Evolutionary conservation across 495 filamentous ascomycete genomes (phyloP).

Genomic region (Neurospora sp.): DNA sequence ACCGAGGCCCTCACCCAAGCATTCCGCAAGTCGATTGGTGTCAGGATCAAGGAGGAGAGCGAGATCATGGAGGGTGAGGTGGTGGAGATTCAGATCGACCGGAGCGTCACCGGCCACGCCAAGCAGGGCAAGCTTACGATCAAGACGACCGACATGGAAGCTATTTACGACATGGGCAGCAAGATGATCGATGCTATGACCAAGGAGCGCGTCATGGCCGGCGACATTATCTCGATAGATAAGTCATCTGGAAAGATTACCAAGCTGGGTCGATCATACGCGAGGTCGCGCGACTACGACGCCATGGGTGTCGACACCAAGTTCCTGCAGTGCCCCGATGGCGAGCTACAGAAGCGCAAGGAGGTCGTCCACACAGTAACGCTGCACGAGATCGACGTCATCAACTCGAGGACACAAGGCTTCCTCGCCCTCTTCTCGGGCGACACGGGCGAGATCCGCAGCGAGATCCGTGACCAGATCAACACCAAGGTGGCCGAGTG

Average conservation of each 20-base stretch:
- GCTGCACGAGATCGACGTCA: constrained; percentile 97
- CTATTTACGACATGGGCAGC: constrained; percentile 96
- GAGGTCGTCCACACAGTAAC: constrained; percentile 95
- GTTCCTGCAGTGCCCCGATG: constrained; percentile 96
- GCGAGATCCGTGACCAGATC: constrained; percentile 96
- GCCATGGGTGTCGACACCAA: constrained; percentile 98
- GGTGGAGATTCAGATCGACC: constrained; percentile 97
- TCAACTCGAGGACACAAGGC: constrained; percentile 94
- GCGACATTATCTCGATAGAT: constrained; percentile 96
- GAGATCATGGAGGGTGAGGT: constrained; percentile 99
- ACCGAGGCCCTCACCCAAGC: constrained; percentile 96
- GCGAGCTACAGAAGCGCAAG: constrained; percentile 92
- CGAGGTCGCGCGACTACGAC: constrained; percentile 92
- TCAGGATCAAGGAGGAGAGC: constrained; percentile 94
- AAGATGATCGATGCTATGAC: constrained; percentile 99
- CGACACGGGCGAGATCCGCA: constrained; percentile 95
- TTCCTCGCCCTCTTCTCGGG: constrained; percentile 95
- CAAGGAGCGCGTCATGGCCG: constrained; percentile 96
- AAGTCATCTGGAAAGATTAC: constrained; percentile 97
- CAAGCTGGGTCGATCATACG: constrained; percentile 88
- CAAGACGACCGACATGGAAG: constrained; percentile 99
- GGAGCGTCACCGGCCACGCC: constrained; percentile 88
- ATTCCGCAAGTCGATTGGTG: constrained; percentile 93
- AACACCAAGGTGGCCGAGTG: constrained; percentile 97
- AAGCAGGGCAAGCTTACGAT: constrained; percentile 99